These are phyloP conservation scores for Penicillium sp. DNA, from an alignment of 2,329 filamentous ascomycete species.

Conservation along the genomic window DNA sequence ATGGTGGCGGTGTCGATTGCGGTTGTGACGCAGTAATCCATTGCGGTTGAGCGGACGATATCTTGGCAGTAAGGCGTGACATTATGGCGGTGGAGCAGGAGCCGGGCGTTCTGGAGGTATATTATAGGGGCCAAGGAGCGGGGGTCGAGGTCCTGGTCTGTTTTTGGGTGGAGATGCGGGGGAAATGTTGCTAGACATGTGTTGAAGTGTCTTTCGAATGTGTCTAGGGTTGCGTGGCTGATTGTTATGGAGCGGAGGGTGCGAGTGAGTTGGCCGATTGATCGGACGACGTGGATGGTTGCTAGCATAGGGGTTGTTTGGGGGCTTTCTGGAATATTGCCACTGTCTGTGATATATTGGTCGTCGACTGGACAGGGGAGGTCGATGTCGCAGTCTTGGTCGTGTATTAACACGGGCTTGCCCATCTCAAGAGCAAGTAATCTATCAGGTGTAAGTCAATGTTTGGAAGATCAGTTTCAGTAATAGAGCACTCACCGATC, in stretches of 20 bases:
- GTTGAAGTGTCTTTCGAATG: slow-evolving; percentile 78
- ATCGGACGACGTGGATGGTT: slow-evolving; percentile 77
- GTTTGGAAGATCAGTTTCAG: neutral
- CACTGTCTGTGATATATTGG: slow-evolving; percentile 56
- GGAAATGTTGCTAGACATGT: slow-evolving; percentile 76
- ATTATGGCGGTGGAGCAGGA: slow-evolving; percentile 87
- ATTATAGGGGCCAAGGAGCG: slow-evolving; percentile 73
- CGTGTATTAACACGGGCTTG: slow-evolving; percentile 78
- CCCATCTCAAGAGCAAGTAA: slow-evolving; percentile 78
- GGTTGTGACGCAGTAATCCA: slow-evolving; percentile 74
- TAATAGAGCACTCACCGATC: slow-evolving; percentile 61
- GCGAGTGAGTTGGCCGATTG: slow-evolving; percentile 72
- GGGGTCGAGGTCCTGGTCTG: slow-evolving; percentile 69
- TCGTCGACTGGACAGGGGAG: slow-evolving; percentile 82
- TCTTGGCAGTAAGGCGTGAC: slow-evolving; percentile 69
- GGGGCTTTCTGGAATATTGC: slow-evolving; percentile 45
- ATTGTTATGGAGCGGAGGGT: slow-evolving; percentile 69
- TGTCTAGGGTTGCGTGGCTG: slow-evolving; percentile 66
- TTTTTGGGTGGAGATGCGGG: slow-evolving; percentile 67
- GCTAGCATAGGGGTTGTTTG: slow-evolving; percentile 73
- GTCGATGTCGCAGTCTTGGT: slow-evolving; percentile 81
- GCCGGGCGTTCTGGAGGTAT: slow-evolving; percentile 78
- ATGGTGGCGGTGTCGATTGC: slow-evolving; percentile 78
- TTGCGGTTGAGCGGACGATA: slow-evolving; percentile 67
- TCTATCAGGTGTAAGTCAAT: slow-evolving; percentile 38